phyloP scores from a whole-genome alignment of 2,329 filamentous ascomycete species.

The Knoxdaviesia proteae region DNA sequence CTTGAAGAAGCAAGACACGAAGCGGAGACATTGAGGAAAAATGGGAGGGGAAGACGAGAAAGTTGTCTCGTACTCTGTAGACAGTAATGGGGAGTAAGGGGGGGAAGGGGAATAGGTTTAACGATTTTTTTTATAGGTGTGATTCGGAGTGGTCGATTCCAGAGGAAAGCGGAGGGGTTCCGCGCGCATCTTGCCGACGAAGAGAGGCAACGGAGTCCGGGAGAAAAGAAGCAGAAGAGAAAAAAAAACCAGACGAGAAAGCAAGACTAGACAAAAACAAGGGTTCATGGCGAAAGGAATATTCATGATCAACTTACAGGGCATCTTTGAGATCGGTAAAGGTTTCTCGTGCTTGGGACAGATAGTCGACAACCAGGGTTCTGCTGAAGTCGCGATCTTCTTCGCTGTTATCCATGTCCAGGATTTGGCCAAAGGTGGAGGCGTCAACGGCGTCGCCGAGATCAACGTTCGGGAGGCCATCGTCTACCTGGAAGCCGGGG shows the following conservation, averaged over 20 bases:
- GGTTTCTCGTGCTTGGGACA: constrained; percentile 72
- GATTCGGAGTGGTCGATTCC: too few relatives aligned
- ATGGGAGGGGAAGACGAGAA: too few relatives aligned
- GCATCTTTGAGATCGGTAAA: constrained; percentile 67
- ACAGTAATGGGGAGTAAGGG: too few relatives aligned
- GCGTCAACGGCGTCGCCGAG: constrained; percentile 61
- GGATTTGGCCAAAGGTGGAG: constrained; percentile 75
- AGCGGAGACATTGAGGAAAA: too few relatives aligned
- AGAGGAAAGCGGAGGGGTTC: too few relatives aligned
- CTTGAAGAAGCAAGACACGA: too few relatives aligned
- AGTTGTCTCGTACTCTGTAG: too few relatives aligned
- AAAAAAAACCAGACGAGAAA: background rate
- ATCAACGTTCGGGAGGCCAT: constrained; percentile 25
- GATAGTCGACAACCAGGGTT: constrained; percentile 79
- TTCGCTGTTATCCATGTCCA: constrained; percentile 93
- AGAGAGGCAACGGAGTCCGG: too few relatives aligned
- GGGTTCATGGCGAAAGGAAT: background rate
- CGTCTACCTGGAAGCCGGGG: constrained; percentile 17
- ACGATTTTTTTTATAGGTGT: too few relatives aligned
- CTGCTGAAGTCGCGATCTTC: constrained; percentile 71
- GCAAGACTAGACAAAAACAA: background rate
- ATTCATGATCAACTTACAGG: constrained; percentile 41
- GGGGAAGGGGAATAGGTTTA: too few relatives aligned
- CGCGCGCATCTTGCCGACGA: too few relatives aligned
- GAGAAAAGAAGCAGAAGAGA: background rate